Base-by-base conservation (phyloP, 2,329 filamentous ascomycete genomes). In the Aspergillus nomiae region DNA sequence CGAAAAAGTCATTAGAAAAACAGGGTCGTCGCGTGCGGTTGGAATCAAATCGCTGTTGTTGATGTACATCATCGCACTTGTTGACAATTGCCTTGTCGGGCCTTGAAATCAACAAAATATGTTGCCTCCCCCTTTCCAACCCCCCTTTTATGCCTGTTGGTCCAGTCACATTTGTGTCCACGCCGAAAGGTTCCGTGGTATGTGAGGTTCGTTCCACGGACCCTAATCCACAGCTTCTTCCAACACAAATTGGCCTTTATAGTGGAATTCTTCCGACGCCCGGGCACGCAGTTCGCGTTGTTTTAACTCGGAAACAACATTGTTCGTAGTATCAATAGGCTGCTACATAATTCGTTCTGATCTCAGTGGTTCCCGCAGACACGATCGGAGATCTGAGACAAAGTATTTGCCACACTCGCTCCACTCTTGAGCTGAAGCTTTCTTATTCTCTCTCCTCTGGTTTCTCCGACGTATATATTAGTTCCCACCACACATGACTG, bases 151-250 rank as follows among this genome's bases (percentile, higher is more conserved):
- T 19, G 16, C 57, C 58, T 28, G 24, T 30, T 58, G 24, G 41
- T 36, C 62, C 63, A 68, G 58, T 69, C 63, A 63, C 62, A 57
- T 63, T 50, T 24, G 34, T 11, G n/a, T 66, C 67, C 69, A 66
- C 21, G 43, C 34, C 36, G 19, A 38, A 43, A 2, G 14, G 62
- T 65, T 66, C 67, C 67, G 46, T 62, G 69, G 66, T 64, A 61
- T 65, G 46, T 43, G 36, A 57, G 34, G 51, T 55, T 59, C 58
- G 62, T 46, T 24, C 51, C 43, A 51, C 30, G 48, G 38, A 41
- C 55, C 59, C 58, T 63, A 50, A 56, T 28, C 55, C 26, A 43
- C 16, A 19, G 24, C 19, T 56, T 56, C 45, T 36, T 50, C 32
- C 32, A 9, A 9, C 26, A 38, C 58, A 38, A 51, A 21, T 59